These are phyloP conservation scores for Rhodomyrtus psidioides DNA, from an alignment of 441 rosid species.

Conservation along the genomic window DNA sequence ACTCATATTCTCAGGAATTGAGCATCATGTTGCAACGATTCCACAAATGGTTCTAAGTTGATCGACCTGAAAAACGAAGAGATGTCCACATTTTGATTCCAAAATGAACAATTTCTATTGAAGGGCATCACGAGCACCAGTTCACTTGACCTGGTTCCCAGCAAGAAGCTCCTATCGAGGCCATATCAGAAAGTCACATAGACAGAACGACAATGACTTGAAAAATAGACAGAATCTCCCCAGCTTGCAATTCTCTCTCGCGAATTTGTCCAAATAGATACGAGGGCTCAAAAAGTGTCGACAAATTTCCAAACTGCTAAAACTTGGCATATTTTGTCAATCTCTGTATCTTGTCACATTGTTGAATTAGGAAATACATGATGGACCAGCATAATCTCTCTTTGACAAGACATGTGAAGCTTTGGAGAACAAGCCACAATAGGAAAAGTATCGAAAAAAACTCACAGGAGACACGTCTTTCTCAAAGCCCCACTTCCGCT, in stretches of 20 bases:
- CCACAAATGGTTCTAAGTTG: background rate
- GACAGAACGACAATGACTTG: accelerated
- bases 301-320: background rate
- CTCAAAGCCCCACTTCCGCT: background rate
- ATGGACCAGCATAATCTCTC: background rate
- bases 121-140: background rate
- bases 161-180: background rate
- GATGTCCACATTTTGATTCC: background rate
- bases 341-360: background rate
- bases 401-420: background rate
- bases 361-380: background rate
- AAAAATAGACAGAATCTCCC: background rate
- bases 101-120: background rate
- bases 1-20: background rate
- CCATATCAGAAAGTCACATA: background rate
- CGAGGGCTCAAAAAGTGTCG: background rate
- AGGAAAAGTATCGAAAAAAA: background rate
- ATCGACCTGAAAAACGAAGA: background rate
- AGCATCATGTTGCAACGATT: background rate
- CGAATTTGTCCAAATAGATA: background rate
- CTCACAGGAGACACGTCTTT: background rate
- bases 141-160: background rate
- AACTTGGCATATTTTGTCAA: background rate
- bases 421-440: background rate
- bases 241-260: accelerated